Conservation (phyloP, 257 asterid species). For the Petrea volubilis region DNA sequence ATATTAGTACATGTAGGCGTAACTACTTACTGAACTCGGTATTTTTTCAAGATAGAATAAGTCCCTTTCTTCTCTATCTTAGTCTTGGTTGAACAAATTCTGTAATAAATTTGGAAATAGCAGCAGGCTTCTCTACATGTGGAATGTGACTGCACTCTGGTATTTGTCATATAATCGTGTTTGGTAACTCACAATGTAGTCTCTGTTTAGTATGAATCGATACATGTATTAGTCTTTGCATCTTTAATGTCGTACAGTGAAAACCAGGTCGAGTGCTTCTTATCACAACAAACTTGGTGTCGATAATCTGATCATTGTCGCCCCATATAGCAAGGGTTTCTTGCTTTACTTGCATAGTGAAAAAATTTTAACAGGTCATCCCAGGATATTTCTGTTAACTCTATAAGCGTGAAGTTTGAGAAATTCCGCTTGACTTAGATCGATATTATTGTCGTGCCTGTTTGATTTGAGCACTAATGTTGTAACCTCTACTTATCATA, state of each 20-base stretch:
- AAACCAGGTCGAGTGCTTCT: conserved; percentile 23
- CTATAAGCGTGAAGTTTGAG: too few species aligned
- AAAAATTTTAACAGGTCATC: too few species aligned
- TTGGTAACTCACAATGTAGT: conserved; percentile 73
- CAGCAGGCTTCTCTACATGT: conserved; percentile 84
- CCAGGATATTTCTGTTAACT: too few species aligned
- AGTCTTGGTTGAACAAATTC: conserved; percentile 48
- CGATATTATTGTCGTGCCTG: conserved; percentile 32
- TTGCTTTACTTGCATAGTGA: conserved; percentile 67
- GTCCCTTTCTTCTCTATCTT: conserved; percentile 18
- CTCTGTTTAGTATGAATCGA: conserved; percentile 48
- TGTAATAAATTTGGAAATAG: conserved; percentile 57
- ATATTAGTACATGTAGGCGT: too few species aligned
- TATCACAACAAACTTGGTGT: conserved; percentile 79
- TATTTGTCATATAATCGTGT: conserved; percentile 71
- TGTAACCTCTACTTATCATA: conserved; percentile 90
- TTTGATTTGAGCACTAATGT: conserved; percentile 53
- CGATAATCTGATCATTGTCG: conserved; percentile 85
- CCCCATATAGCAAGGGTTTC: conserved; percentile 91
- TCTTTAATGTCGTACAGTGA: background rate
- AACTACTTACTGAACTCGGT: too few species aligned
- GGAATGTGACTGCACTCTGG: conserved; percentile 92
- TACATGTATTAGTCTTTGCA: background rate
- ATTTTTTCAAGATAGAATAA: background rate
- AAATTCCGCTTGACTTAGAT: background rate